A percentile compares a stretch with the other conserved stretches of the same genome.
These are phyloP conservation scores for Nymphaea thermarum DNA, from an alignment of 164 flowering plant genomes.

Conservation along the genomic window DNA sequence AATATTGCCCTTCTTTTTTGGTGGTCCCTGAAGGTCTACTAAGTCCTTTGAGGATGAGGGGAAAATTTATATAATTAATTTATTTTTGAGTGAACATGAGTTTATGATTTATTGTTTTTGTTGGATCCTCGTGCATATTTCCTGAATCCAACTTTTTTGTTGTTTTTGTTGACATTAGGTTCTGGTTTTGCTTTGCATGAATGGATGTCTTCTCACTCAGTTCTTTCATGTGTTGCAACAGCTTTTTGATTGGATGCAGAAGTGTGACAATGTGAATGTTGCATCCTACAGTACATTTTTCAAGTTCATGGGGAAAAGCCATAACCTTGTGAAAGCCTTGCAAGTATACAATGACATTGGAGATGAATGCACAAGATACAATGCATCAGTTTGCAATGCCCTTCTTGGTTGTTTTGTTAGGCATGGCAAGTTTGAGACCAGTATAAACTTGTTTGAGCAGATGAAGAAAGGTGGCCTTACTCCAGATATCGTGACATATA, in stretches of 20 bases:
- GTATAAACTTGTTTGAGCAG: slow-evolving; percentile 56
- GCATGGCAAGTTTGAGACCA: slow-evolving; percentile 51
- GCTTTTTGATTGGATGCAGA: slow-evolving; percentile 88
- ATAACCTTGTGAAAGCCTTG: slow-evolving; percentile 41
- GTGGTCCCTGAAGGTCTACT: not conserved
- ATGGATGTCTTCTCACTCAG: slow-evolving; percentile 1
- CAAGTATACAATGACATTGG: slow-evolving; percentile 55
- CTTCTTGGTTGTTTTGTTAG: slow-evolving; percentile 59
- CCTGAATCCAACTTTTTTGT: not conserved
- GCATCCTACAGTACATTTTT: slow-evolving; percentile 78
- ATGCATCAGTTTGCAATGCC: slow-evolving; percentile 68
- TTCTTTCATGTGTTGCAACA: slow-evolving; percentile 20
- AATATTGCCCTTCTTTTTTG: not conserved
- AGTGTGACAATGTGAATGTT: slow-evolving; percentile 42
- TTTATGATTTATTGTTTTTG: not conserved
- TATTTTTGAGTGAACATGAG: not conserved
- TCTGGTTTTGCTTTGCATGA: not conserved
- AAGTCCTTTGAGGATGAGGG: not conserved
- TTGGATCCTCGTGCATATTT: not conserved
- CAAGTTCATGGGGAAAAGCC: slow-evolving; percentile 54
- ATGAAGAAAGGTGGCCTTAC: slow-evolving; percentile 71
- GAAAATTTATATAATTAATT: not conserved
- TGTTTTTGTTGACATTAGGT: not conserved
- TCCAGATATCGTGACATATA: slow-evolving; percentile 76
- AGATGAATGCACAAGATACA: slow-evolving; percentile 38